Evolutionary conservation across 768 basidiomycete species (phyloP), one percentile per base, ranked within the genome.

Genomic region (Tricholoma sp.): DNA sequence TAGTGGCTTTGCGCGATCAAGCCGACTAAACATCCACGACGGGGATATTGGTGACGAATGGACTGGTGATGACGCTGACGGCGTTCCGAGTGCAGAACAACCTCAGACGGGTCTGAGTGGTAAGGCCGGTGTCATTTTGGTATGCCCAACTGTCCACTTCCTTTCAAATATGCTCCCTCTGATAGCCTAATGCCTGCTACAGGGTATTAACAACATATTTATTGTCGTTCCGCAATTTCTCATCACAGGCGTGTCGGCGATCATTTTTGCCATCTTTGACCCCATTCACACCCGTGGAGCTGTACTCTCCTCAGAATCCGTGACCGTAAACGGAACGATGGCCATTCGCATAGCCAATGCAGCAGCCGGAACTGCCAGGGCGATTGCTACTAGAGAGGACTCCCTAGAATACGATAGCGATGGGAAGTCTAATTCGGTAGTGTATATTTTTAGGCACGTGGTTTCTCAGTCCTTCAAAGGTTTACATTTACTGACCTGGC

Each of bases 131-230:
- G 86, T 94, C 39, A 92, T 94, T 54, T 71, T 94, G 57, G 89
- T 92, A 61, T 57, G 85, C 34, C 8, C 53, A 24, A 31, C 33
- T 17, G 1, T 34, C 37, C 20, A 18, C 37, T 50, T 17, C 41
- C 56, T 52, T 9, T 55, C 44, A 53, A 31, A 17, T 18, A 17
- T 10, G 39, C 17, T 41, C 39, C n/a, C 18, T 17, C 39, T 41
- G 39, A 41, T 6, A 41, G 15, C 4, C 39, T 18, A 17, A 18
- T 10, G 39, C 7, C 39, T 41, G 33, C 36, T 13, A 33, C 57
- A 94, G 91, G 94, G 95, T 37, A 96, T 98, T 52, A 94, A 98
- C 71, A 98, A 97, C 65, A 82, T 97, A 57, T 96, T 90, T 70
- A 76, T 98, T 58, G 95, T 98, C 57, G 74, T 97, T 6, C 96